Percentiles rank a stretch among this genome's conserved stretches.
Conservation (phyloP, 164 flowering plant genomes). For the Stephania cephalantha region DNA sequence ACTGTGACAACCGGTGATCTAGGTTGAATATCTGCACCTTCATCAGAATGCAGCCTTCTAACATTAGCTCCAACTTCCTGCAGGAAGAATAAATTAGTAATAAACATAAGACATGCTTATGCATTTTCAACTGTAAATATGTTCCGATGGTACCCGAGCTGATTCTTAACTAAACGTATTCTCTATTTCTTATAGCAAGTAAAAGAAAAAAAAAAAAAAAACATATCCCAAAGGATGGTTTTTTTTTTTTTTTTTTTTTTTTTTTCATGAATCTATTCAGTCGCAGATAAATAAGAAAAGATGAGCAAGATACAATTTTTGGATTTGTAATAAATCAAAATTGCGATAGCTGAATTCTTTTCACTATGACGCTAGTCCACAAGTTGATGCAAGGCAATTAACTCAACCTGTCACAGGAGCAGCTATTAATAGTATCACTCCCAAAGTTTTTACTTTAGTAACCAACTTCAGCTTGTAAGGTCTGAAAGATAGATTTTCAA, state of each 20-base stretch:
- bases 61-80: constrained; percentile 83
- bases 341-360: not conserved
- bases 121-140: not conserved
- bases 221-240: not conserved
- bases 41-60: constrained; percentile 60
- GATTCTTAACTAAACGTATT: not conserved
- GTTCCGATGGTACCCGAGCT: not conserved
- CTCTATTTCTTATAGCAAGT: not conserved
- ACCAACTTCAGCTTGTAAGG: too few species aligned
- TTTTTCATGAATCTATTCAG: too few species aligned
- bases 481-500: too few species aligned
- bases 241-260: not conserved
- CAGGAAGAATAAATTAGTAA: not conserved
- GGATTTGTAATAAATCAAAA: not conserved
- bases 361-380: not conserved
- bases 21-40: constrained; percentile 54
- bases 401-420: not conserved
- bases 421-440: too few species aligned
- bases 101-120: not conserved
- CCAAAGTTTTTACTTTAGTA: too few species aligned
- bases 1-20: constrained; percentile 87
- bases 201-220: not conserved
- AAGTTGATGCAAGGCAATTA: not conserved
- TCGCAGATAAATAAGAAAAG: not conserved
- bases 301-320: not conserved